Evolutionary conservation across 805 yeast genomes (phyloP).

Genomic region (Candida tallmaniae): DNA sequence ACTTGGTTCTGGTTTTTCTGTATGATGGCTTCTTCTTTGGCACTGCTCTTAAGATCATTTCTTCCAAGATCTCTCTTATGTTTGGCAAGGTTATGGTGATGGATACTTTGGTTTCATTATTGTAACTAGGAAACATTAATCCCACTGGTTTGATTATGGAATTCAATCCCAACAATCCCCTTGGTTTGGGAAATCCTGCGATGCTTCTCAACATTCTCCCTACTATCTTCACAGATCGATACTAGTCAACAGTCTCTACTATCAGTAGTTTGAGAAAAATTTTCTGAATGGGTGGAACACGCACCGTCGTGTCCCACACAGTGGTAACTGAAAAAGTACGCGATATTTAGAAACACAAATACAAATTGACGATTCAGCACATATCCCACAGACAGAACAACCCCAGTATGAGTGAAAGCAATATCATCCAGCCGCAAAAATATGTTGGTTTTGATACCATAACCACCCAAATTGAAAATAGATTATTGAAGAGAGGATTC

Average conservation of each 20-base stretch:
- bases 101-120: neutral
- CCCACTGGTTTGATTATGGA: too few species aligned
- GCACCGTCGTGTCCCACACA: too few species aligned
- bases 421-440: conserved; percentile 59
- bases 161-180: too few species aligned
- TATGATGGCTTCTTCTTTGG: conserved; percentile 94
- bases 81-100: conserved; percentile 5
- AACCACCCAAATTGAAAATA: conserved; percentile 90
- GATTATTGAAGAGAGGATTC: conserved; percentile 88
- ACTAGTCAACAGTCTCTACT: too few species aligned
- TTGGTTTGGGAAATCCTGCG: too few species aligned
- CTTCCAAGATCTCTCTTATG: conserved; percentile 32
- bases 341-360: too few species aligned
- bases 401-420: neutral
- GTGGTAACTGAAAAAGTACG: too few species aligned
- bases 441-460: conserved; percentile 97
- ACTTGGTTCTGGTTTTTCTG: conserved; percentile 77
- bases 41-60: conserved; percentile 72
- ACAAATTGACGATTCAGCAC: too few species aligned
- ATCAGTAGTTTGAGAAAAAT: conserved; percentile 6
- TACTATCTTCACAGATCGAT: too few species aligned
- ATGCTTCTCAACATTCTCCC: too few species aligned
- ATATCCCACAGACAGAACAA: too few species aligned
- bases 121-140: too few species aligned
- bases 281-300: conserved; percentile 4